phyloP scores from a whole-genome alignment of 108 stramenopile species.

The Aurantiochytrium sp. region DNA sequence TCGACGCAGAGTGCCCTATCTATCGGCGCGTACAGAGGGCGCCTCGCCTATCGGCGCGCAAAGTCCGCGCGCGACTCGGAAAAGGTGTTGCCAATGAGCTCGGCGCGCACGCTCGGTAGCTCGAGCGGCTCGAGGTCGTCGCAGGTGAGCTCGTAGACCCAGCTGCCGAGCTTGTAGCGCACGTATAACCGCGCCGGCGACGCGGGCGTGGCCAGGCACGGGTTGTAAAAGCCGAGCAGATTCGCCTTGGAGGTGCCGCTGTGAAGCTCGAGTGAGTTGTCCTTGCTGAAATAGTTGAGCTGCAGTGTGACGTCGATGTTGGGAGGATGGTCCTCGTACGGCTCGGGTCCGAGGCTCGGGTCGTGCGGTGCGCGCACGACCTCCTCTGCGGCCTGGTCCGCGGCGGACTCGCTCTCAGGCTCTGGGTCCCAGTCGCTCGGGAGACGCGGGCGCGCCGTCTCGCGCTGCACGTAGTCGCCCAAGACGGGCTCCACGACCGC shows the following conservation, averaged over 20 bases:
- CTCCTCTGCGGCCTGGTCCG: not conserved
- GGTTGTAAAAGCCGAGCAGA: constrained; percentile 23
- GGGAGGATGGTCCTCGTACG: not conserved
- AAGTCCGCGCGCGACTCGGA: not conserved
- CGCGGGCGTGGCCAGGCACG: not conserved
- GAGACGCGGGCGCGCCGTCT: not conserved
- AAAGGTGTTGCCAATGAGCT: constrained; percentile 4
- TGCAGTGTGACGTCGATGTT: constrained; percentile 10
- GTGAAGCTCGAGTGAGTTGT: not conserved
- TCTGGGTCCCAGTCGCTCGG: constrained; percentile 23
- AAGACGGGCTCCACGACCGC: not conserved
- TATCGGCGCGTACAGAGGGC: too few species aligned
- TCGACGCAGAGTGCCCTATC: too few species aligned
- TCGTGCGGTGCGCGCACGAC: not conserved
- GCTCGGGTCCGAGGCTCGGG: not conserved
- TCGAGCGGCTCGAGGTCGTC: constrained; percentile 16
- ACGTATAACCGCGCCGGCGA: not conserved
- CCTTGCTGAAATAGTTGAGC: constrained; percentile 18
- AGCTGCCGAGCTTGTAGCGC: constrained; percentile 25
- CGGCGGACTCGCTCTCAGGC: not conserved
- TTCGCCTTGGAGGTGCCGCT: constrained; percentile 20
- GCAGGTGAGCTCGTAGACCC: constrained; percentile 4
- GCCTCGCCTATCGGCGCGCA: not conserved
- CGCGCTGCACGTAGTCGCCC: not conserved
- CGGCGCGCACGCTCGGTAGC: not conserved